Evolutionary conservation across 2,329 filamentous ascomycete genomes (phyloP).

Genomic region (Dryadomyces sulphureus): DNA sequence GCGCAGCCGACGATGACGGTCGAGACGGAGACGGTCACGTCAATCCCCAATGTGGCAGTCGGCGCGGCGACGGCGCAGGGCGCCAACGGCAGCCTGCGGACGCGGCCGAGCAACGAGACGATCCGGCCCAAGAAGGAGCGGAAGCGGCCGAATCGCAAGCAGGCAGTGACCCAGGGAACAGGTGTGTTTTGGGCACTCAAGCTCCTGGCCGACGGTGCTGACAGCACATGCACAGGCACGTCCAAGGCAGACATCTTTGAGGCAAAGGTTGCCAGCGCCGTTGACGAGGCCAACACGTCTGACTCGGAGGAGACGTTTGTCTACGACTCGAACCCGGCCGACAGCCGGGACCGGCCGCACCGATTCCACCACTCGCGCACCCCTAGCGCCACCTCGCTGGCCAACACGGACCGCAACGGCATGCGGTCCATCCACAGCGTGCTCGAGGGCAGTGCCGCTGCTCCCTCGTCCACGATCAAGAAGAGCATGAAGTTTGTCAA

Average conservation of each 20-base stretch:
- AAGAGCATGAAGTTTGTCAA: constrained; percentile 95
- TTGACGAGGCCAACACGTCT: constrained; percentile 90
- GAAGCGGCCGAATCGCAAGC: constrained; percentile 64
- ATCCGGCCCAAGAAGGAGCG: constrained; percentile 91
- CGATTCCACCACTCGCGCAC: constrained; percentile 73
- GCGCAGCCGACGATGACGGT: constrained; percentile 86
- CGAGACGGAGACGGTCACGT: constrained; percentile 89
- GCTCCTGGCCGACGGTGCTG: not conserved
- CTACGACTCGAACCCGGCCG: constrained; percentile 91
- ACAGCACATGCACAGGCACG: constrained; percentile 32
- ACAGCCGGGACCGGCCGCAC: constrained; percentile 44
- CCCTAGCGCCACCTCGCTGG: constrained; percentile 79
- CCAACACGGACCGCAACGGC: constrained; percentile 48
- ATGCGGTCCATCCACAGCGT: constrained; percentile 52
- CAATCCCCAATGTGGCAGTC: constrained; percentile 71
- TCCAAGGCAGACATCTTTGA: constrained; percentile 98
- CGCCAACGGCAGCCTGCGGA: constrained; percentile 56
- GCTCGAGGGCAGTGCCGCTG: constrained; percentile 36
- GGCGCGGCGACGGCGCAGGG: constrained; percentile 50
- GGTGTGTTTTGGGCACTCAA: constrained; percentile 36
- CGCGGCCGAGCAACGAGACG: constrained; percentile 87
- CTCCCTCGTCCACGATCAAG: constrained; percentile 47
- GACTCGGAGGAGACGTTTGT: constrained; percentile 98
- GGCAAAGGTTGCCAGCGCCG: constrained; percentile 86
- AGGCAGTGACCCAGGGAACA: constrained; percentile 54